phyloP scores from a whole-genome alignment of 2,329 filamentous ascomycete genomes.

The Alternaria brassicae region DNA sequence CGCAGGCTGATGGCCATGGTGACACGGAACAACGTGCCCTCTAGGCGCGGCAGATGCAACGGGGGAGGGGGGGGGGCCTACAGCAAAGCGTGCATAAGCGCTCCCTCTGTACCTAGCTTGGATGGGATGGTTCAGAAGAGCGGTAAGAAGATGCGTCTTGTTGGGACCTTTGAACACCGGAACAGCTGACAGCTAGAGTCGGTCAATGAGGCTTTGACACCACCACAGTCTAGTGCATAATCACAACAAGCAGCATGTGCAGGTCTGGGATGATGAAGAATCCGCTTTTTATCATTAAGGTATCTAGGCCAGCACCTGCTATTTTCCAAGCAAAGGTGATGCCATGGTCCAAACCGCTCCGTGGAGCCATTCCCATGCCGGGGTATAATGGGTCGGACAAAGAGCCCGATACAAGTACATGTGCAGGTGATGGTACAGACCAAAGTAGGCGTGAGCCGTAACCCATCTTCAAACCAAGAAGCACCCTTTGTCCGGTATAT shows the following conservation, averaged over 20 bases:
- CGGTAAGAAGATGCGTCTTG: slow-evolving; percentile 48
- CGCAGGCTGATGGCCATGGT: slow-evolving; percentile 23
- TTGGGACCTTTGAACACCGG: slow-evolving; percentile 35
- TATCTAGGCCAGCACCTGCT: slow-evolving; percentile 44
- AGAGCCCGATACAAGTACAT: slow-evolving; percentile 50
- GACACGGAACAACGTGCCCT: slow-evolving; percentile 26
- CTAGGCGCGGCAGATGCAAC: slow-evolving; percentile 29
- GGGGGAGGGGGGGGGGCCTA: slow-evolving; percentile 27
- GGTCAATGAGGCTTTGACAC: slow-evolving; percentile 15
- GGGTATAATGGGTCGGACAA: slow-evolving; percentile 47
- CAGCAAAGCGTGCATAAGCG: slow-evolving; percentile 49
- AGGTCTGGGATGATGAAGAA: slow-evolving; percentile 21
- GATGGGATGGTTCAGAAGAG: slow-evolving; percentile 48
- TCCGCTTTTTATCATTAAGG: slow-evolving; percentile 46
- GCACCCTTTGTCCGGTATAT: slow-evolving; percentile 37
- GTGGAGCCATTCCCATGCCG: slow-evolving; percentile 30
- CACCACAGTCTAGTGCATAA: slow-evolving; percentile 18
- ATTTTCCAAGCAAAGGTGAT: slow-evolving; percentile 39
- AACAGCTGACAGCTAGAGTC: slow-evolving; percentile 25
- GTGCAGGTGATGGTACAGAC: slow-evolving; percentile 52
- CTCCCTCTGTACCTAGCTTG: slow-evolving; percentile 32
- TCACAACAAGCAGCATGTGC: slow-evolving; percentile 8
- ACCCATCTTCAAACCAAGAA: slow-evolving; percentile 42
- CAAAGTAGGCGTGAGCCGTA: slow-evolving; percentile 49
- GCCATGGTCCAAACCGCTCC: slow-evolving; percentile 32